These are phyloP conservation scores for Madurella fahalii DNA, from an alignment of 2,329 filamentous ascomycete species.

Conservation along the genomic window DNA sequence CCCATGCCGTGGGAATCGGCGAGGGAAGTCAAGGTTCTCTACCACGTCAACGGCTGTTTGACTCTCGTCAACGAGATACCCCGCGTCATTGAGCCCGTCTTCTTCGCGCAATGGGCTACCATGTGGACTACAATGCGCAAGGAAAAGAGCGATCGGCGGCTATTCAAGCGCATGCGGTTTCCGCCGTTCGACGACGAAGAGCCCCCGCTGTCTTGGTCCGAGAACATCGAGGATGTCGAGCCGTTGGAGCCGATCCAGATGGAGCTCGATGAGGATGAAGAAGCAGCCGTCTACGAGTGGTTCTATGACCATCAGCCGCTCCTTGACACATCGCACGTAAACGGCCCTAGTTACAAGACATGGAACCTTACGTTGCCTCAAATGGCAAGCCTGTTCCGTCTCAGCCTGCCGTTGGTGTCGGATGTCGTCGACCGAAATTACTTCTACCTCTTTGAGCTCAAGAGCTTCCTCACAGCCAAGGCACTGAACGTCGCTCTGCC, in stretches of 20 bases:
- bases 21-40: conserved; percentile 93
- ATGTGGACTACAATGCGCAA: conserved; percentile 99
- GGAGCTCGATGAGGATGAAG: conserved; percentile 93
- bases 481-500: conserved; percentile 95
- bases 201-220: conserved; percentile 93
- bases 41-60: conserved; percentile 96
- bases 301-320: conserved; percentile 94
- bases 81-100: conserved; percentile 94
- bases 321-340: conserved; percentile 87
- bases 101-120: conserved; percentile 97
- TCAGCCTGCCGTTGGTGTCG: conserved; percentile 85
- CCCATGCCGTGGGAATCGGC: conserved; percentile 99
- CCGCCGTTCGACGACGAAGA: conserved; percentile 98
- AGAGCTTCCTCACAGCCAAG: conserved; percentile 93
- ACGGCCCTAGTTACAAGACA: conserved; percentile 91
- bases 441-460: conserved; percentile 93
- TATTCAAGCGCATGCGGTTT: conserved; percentile 99
- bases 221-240: conserved; percentile 98
- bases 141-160: conserved; percentile 90
- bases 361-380: conserved; percentile 93
- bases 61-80: conserved; percentile 96
- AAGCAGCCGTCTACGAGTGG: conserved; percentile 89
- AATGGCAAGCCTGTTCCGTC: conserved; percentile 91
- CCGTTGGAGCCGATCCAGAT: conserved; percentile 97
- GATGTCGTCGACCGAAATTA: conserved; percentile 96